Conservation (phyloP, 768 basidiomycete species). For the Lentinula lateritia region DNA sequence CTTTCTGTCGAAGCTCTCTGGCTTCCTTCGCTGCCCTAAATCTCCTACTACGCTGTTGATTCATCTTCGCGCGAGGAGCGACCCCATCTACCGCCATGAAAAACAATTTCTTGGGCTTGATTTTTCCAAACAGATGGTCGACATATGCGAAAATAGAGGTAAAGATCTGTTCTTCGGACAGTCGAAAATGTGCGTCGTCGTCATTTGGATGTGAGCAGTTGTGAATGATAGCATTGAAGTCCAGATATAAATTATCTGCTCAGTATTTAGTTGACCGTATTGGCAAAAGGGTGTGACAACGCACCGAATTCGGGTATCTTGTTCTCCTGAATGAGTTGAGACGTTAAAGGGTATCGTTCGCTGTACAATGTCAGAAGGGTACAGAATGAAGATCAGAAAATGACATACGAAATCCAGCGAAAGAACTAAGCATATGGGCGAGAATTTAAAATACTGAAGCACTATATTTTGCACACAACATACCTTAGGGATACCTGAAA, state of each 20-base stretch:
- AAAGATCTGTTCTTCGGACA: constrained; percentile 96
- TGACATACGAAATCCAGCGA: constrained; percentile 85
- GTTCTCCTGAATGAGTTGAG: constrained; percentile 96
- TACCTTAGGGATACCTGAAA: constrained; percentile 63
- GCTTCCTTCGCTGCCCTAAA: constrained; percentile 95
- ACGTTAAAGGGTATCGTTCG: constrained; percentile 96
- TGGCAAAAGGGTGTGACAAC: constrained; percentile 13
- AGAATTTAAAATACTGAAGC: constrained; percentile 9
- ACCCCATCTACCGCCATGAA: constrained; percentile 99
- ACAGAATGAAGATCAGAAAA: not conserved
- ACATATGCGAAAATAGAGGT: constrained; percentile 96
- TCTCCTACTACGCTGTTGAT: constrained; percentile 90
- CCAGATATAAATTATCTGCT: constrained; percentile 84
- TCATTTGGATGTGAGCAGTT: constrained; percentile 97
- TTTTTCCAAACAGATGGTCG: constrained; percentile 93
- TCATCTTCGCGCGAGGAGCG: constrained; percentile 98
- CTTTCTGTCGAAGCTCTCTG: constrained; percentile 81
- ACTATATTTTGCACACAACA: constrained; percentile 14
- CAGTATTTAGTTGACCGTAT: constrained; percentile 10
- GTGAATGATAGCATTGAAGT: constrained; percentile 93
- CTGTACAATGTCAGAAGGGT: constrained; percentile 33
- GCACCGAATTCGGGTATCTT: constrained; percentile 97
- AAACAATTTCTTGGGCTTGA: constrained; percentile 95
- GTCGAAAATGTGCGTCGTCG: constrained; percentile 89
- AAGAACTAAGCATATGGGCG: constrained; percentile 62